These are phyloP conservation scores for Phialophora chinensis DNA, from an alignment of 2,329 filamentous ascomycete genomes.

Conservation along the genomic window DNA sequence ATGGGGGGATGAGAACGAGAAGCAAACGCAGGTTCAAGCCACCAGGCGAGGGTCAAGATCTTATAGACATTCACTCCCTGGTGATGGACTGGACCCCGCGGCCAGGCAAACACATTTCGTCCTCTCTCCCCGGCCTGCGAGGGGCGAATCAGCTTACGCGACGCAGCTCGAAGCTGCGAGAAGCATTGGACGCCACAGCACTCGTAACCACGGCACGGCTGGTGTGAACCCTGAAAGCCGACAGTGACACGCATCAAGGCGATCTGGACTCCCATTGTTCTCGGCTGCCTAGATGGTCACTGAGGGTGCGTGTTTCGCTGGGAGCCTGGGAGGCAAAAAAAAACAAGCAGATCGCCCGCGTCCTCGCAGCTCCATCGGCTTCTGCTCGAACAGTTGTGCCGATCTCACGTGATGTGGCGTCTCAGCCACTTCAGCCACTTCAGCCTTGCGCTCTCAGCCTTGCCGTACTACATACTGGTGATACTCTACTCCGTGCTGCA, in stretches of 20 bases:
- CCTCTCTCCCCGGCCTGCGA: slow-evolving; percentile 3
- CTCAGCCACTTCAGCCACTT: not conserved
- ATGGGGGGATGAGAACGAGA: not conserved
- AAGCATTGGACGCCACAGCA: slow-evolving; percentile 23
- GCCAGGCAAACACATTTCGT: slow-evolving; percentile 35
- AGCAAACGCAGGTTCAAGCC: slow-evolving; percentile 4
- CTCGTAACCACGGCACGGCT: slow-evolving; percentile 1
- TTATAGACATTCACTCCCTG: slow-evolving; percentile 22
- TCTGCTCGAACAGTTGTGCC: not conserved
- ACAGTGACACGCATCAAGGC: not conserved
- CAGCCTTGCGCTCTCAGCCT: not conserved
- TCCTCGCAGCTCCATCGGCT: not conserved
- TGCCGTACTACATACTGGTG: too few species aligned
- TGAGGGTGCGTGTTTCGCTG: not conserved
- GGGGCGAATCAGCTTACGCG: slow-evolving; percentile 33
- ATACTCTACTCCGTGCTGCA: too few species aligned
- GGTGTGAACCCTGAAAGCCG: slow-evolving; percentile 2
- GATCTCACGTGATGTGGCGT: not conserved
- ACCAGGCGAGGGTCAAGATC: slow-evolving; percentile 1
- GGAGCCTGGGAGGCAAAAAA: not conserved
- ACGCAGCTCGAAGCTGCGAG: slow-evolving; percentile 31
- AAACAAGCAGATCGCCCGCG: not conserved
- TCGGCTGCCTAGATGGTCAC: not conserved
- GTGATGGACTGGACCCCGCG: slow-evolving; percentile 25
- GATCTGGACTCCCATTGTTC: not conserved